phyloP scores from a whole-genome alignment of 169 alveolate genomes.

The Blepharisma undulans region DNA sequence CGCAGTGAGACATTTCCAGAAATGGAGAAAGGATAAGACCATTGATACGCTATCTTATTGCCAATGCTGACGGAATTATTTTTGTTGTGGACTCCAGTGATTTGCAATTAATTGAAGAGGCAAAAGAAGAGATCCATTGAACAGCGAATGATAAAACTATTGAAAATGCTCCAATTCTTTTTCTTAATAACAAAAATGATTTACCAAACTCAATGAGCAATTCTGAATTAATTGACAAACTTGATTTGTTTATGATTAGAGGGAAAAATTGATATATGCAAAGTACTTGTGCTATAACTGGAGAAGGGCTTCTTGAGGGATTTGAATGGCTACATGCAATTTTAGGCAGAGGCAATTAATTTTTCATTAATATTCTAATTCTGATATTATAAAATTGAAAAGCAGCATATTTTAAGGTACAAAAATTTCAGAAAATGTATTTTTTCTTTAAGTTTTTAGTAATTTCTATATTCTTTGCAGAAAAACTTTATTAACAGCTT shows the following conservation, averaged over 20 bases:
- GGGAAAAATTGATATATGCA: conserved; percentile 94
- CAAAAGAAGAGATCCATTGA: conserved; percentile 86
- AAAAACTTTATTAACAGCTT: too few relatives aligned
- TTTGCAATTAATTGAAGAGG: conserved; percentile 93
- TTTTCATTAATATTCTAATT: too few relatives aligned
- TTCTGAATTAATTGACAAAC: conserved; percentile 95
- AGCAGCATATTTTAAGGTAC: too few relatives aligned
- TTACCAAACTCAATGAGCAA: conserved; percentile 97
- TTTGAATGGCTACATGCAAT: conserved; percentile 95
- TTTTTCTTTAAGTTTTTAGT: too few relatives aligned
- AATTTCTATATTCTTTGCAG: too few relatives aligned
- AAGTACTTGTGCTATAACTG: conserved; percentile 98
- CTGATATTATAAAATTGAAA: too few relatives aligned
- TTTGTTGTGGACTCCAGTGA: conserved; percentile 98
- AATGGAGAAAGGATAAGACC: conserved; percentile 94
- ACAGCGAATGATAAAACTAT: conserved; percentile 94
- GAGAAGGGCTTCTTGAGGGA: conserved; percentile 99
- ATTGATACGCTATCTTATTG: conserved; percentile 93
- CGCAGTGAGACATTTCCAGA: conserved; percentile 97
- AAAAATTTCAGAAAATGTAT: too few relatives aligned
- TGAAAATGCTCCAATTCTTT: conserved; percentile 93
- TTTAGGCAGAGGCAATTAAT: not conserved
- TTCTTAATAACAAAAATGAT: conserved; percentile 99
- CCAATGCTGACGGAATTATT: conserved; percentile 95
- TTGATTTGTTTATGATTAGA: conserved; percentile 89